A percentile compares a stretch with the other conserved stretches of the same genome.
Conservation (phyloP, 1,284 basidiomycete species). For the Microbotryomycetes sp. region DNA sequence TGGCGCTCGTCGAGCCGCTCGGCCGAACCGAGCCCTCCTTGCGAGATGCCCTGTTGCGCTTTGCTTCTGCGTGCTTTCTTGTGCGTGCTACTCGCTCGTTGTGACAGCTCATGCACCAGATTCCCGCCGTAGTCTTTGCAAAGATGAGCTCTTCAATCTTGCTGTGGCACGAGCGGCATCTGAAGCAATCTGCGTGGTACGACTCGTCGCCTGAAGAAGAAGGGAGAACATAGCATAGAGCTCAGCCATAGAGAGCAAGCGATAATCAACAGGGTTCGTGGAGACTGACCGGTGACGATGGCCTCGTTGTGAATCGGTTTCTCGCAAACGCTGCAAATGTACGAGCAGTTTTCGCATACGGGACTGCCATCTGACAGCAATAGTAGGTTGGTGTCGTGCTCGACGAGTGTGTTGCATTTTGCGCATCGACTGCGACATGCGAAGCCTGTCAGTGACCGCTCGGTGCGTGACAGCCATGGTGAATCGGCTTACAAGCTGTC, state of each 20-base stretch:
- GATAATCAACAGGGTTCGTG: background rate
- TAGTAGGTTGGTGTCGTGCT: conserved; percentile 87
- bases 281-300: conserved; percentile 68
- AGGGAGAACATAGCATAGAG: background rate
- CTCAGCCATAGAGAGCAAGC: background rate
- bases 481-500: too few relatives aligned
- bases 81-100: conserved; percentile 92
- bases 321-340: conserved; percentile 86
- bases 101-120: conserved; percentile 86
- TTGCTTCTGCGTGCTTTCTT: conserved; percentile 73
- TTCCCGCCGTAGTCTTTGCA: conserved; percentile 95
- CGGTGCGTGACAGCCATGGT: too few relatives aligned
- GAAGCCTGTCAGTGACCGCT: background rate
- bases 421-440: conserved; percentile 41
- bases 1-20: too few relatives aligned
- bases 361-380: conserved; percentile 93
- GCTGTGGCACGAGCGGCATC: conserved; percentile 87
- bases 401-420: conserved; percentile 49
- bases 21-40: too few relatives aligned
- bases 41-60: conserved; percentile 45
- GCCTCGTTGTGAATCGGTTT: conserved; percentile 91
- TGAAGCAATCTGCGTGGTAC: conserved; percentile 97
- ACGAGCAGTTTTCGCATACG: conserved; percentile 93
- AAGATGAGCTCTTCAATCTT: conserved; percentile 97
- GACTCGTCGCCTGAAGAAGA: conserved; percentile 70